Evolutionary conservation across 192 early-diverging fungal genomes (phyloP).

Genomic region (Coemansia sp.): DNA sequence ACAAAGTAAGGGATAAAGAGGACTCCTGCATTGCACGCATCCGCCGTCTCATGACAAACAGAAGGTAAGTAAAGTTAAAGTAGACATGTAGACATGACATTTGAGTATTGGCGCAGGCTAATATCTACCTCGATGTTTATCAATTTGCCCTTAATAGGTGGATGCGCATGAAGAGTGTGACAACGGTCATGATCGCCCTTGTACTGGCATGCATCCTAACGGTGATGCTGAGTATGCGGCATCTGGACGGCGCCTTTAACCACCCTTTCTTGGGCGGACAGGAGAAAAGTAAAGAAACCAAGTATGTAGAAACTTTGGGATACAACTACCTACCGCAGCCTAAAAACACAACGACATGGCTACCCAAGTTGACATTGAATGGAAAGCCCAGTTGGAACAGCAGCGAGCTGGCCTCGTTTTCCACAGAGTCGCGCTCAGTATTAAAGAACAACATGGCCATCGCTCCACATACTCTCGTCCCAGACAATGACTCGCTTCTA

Average conservation of each 20-base stretch:
- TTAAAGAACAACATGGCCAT: conserved; percentile 31
- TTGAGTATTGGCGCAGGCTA: background rate
- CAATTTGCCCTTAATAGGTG: conserved; percentile 1
- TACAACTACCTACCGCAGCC: conserved; percentile 27
- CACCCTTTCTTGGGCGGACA: no score
- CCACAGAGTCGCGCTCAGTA: conserved; percentile 31
- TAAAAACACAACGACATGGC: conserved; percentile 34
- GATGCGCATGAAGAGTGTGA: conserved; percentile 11
- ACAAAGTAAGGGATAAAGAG: conserved; percentile 1
- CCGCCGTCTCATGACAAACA: conserved; percentile 4
- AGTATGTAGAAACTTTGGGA: conserved; percentile 35
- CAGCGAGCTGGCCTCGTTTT: conserved; percentile 4
- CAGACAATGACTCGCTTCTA: conserved; percentile 47
- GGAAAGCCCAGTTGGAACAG: background rate
- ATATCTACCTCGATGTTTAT: background rate
- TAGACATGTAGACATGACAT: background rate
- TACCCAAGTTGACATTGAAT: conserved; percentile 12
- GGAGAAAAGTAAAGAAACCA: background rate
- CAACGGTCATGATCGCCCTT: background rate
- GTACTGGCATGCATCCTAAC: conserved; percentile 9
- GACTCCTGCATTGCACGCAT: conserved; percentile 7
- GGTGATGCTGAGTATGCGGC: background rate
- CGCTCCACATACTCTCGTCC: conserved; percentile 23
- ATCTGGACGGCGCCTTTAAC: background rate
- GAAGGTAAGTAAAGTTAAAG: conserved; percentile 17